A percentile compares a stretch with the other conserved stretches of the same genome.
Evolutionary conservation across 169 alveolate genomes (phyloP).

Genomic region (Eimeria praecox): DNA sequence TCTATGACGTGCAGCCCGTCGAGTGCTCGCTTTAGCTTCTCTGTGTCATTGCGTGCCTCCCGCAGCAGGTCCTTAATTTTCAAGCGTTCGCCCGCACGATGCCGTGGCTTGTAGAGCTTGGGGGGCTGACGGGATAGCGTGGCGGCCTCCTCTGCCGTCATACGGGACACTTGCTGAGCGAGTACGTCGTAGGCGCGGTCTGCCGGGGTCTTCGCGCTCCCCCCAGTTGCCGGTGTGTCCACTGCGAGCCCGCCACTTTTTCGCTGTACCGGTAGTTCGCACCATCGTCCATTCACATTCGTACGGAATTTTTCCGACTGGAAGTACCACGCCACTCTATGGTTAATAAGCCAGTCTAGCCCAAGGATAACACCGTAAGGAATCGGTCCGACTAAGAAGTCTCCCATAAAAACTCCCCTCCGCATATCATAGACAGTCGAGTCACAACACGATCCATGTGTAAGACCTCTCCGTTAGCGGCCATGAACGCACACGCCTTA

Average conservation of each 20-base stretch:
- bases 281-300: not conserved
- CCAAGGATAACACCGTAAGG: not conserved
- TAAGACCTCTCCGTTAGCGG: not conserved
- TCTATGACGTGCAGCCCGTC: not conserved
- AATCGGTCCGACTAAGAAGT: constrained; percentile 13
- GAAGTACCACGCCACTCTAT: not conserved
- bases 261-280: not conserved
- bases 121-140: not conserved
- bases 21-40: not conserved
- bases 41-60: not conserved
- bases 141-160: not conserved
- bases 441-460: not conserved
- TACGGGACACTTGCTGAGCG: not conserved
- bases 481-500: not conserved
- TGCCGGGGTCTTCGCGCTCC: not conserved
- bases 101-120: not conserved
- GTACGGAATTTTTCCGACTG: not conserved
- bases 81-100: not conserved
- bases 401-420: not conserved
- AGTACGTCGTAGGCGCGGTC: not conserved
- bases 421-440: not conserved
- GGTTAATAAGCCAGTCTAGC: not conserved
- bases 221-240: not conserved
- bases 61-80: not conserved
- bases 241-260: not conserved